These are phyloP conservation scores for Ceratocystis papillata DNA, from an alignment of 2,329 filamentous ascomycete genomes.

Conservation along the genomic window DNA sequence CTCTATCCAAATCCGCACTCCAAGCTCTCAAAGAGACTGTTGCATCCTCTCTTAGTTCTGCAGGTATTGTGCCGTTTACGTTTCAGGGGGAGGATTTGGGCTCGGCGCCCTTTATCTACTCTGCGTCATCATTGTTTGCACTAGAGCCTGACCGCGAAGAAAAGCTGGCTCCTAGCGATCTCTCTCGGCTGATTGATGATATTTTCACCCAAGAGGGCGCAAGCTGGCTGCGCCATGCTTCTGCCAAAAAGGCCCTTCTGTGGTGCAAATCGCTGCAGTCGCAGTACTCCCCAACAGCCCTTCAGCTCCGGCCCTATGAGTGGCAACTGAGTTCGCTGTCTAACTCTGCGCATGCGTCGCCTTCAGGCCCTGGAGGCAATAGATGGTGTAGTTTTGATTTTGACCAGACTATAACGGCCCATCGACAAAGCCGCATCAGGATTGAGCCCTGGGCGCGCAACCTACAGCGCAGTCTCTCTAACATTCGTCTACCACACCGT, in stretches of 20 bases:
- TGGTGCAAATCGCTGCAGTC: slow-evolving; percentile 45
- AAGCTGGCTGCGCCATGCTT: slow-evolving; percentile 68
- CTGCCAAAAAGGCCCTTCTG: slow-evolving; percentile 68
- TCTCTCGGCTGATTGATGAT: slow-evolving; percentile 55
- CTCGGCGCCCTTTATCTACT: slow-evolving; percentile 42
- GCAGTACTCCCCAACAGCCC: slow-evolving; percentile 25
- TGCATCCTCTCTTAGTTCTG: slow-evolving; percentile 43
- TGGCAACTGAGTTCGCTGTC: slow-evolving; percentile 31
- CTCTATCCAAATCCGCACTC: slow-evolving; percentile 48
- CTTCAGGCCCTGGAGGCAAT: neutral
- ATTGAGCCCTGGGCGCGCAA: slow-evolving; percentile 75
- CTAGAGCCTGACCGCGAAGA: slow-evolving; percentile 74
- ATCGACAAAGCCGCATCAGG: slow-evolving; percentile 41
- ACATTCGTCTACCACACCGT: slow-evolving; percentile 59
- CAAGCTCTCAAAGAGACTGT: slow-evolving; percentile 50
- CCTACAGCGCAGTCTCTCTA: slow-evolving; percentile 62
- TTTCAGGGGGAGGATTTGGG: slow-evolving; percentile 36
- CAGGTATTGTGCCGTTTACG: slow-evolving; percentile 53
- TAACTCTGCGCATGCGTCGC: slow-evolving; percentile 1
- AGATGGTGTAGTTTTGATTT: slow-evolving; percentile 27
- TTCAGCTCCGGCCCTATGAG: slow-evolving; percentile 37
- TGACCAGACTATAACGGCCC: slow-evolving; percentile 25
- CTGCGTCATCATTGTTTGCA: slow-evolving; percentile 46
- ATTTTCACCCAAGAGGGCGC: slow-evolving; percentile 71
- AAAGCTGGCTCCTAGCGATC: slow-evolving; percentile 66